Base-by-base conservation (phyloP, 352 stramenopile species). In the Pythium rishiriense region DNA sequence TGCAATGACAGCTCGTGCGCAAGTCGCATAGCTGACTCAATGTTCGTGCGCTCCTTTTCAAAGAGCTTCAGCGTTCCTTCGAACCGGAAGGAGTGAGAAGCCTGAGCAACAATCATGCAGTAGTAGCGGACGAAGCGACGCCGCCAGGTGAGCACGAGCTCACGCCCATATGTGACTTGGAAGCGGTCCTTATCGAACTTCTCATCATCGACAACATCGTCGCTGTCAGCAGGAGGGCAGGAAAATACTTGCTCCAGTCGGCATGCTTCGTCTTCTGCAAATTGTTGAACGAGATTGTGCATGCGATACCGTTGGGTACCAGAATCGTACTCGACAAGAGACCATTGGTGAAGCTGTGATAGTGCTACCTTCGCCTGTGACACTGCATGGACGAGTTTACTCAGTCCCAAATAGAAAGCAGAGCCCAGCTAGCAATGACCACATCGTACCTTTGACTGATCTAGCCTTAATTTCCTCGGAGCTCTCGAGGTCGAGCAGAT, bases 91-190 rank as follows among this genome's bases (percentile, higher is more conserved):
- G 77, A 82, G 45, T 92, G 83, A 8, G 81, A 91, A 29, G 85
- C 83, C 24, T 85, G 81, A 1, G 85, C 81, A 8, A 94, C 78
- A 46, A 91, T 79, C 69, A 89, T 81, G 62, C 83, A 94, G 49
- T 92, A 94, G 61, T 91, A 84, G n/a, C 85, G 81, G n/a, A 94
- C 85, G 70, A 94, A 94, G 24, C 85, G 83, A 7, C 83, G 76
- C 45, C 89, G 89, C 85, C 85, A 94, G 1, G 85, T 86, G 21
- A 91, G 69, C 24, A 89, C 70, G 25, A 94, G 62, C 42, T 90
- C 83, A 50, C 79, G 78, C 24, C 83, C 79, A 14, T 89, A 71
- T 4, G 72, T 57, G 26, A 81, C 15, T 55, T 68, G 10, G 57
- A 69, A n/a, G 73, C 11, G 54, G 4, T 73, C 61, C 21, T 62